Base-by-base conservation (phyloP, 768 basidiomycete species). In the Russula sp. region DNA sequence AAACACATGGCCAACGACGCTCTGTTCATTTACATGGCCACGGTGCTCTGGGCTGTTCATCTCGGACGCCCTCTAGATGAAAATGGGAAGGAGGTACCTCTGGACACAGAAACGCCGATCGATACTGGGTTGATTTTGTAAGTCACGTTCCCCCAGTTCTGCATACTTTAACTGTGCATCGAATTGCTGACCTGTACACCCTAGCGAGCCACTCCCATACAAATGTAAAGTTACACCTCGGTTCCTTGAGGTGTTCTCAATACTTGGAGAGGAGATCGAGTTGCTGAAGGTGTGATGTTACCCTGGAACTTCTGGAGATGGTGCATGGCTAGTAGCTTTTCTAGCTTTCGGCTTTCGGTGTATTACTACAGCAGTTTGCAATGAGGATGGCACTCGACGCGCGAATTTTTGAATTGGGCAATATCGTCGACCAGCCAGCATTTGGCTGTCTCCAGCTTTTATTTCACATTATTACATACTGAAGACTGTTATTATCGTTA, bases 1-100 rank as follows among this genome's bases (percentile, higher is more conserved):
- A 52, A 55, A 10, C 56, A 64, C 11, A 35, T 67, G 0, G 69
- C 67, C 13, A 59, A 67, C 11, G 57, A 68, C 11, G 18, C 65
- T 1, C 32, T 69, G 16, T 70, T 65, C 54, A 54, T 69, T 47
- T 29, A 49, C 20, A 60, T 70, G 10, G 65, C 69, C 14, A 60
- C 56, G 8, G 18, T 69, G 5, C 66, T 69, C 16, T 66, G 66
- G 63, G 61, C 69, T 20, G 56, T 54, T 25, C 47, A 63, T 34
- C 59, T 66, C 6, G 59, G 56, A 58, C 60, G 52, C n/a, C 16
- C n/a, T 13, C 36, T 22, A 7, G 63, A 67, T 16, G 47, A 56
- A 13, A 25, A 42, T 7, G 68, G 65, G 7, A n/a, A 66, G 45
- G 53, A 48, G 18, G 48, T 66, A 8, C 20, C 43, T 16, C 51